Percentiles rank a stretch among this genome's conserved stretches.
phyloP scores from a whole-genome alignment of 352 stramenopile genomes.

The Globisporangium cederbergense region DNA sequence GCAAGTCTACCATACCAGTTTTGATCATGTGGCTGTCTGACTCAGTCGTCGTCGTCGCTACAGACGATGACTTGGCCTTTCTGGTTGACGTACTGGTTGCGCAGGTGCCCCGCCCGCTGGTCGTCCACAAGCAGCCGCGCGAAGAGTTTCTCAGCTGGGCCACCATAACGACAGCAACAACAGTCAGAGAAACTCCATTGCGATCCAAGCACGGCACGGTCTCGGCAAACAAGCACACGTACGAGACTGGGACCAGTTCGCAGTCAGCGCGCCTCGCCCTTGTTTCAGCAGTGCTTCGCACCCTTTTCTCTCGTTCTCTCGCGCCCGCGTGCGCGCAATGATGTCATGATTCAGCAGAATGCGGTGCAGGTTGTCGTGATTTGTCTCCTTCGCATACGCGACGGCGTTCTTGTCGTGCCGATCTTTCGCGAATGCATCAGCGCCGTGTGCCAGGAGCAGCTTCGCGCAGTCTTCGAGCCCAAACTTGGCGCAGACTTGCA shows the following conservation, averaged over 20 bases:
- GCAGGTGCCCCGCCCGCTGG: slow-evolving; percentile 42
- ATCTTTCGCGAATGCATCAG: slow-evolving; percentile 30
- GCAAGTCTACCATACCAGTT: neutral
- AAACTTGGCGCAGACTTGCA: slow-evolving; percentile 53
- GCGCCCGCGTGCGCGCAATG: slow-evolving; percentile 34
- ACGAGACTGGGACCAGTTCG: slow-evolving; percentile 56
- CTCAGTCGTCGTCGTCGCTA: slow-evolving; percentile 23
- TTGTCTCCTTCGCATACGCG: slow-evolving; percentile 33
- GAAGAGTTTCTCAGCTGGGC: slow-evolving; percentile 42
- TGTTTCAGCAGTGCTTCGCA: slow-evolving; percentile 29
- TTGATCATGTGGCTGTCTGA: neutral
- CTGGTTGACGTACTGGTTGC: slow-evolving; percentile 58
- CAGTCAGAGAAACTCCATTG: no score
- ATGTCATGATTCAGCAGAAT: slow-evolving; percentile 39
- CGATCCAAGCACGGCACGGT: no score
- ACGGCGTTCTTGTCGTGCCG: slow-evolving; percentile 38
- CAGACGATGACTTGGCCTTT: slow-evolving; percentile 50
- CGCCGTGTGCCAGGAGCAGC: slow-evolving; percentile 44
- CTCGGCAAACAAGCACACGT: slow-evolving; percentile 7
- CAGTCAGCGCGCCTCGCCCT: slow-evolving; percentile 38
- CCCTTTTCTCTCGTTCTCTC: slow-evolving; percentile 28
- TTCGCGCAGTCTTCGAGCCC: slow-evolving; percentile 53
- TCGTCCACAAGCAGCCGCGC: slow-evolving; percentile 43
- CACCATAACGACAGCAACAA: neutral
- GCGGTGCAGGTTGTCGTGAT: slow-evolving; percentile 32